phyloP scores from a whole-genome alignment of 2,329 filamentous ascomycete genomes.

The Talaromyces sp. region DNA sequence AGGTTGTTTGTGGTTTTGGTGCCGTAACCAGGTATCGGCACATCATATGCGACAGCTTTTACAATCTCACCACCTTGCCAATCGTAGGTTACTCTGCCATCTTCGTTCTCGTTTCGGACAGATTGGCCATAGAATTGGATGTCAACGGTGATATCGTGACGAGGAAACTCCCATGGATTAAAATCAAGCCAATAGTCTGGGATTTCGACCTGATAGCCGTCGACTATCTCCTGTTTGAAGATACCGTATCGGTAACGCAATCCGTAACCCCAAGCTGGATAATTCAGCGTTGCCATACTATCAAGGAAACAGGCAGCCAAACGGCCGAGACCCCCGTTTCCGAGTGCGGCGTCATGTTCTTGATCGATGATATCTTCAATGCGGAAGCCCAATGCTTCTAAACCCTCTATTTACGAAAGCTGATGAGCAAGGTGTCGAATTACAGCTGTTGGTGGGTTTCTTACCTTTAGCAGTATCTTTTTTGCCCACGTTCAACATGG shows the following conservation, averaged over 20 bases:
- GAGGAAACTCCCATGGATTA: slow-evolving; percentile 97
- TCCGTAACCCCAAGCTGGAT: slow-evolving; percentile 95
- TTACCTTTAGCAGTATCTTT: slow-evolving; percentile 78
- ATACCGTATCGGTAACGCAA: slow-evolving; percentile 94
- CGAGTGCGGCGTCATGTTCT: slow-evolving; percentile 92
- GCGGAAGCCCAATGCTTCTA: slow-evolving; percentile 86
- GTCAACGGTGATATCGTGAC: slow-evolving; percentile 92
- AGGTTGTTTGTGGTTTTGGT: slow-evolving; percentile 94
- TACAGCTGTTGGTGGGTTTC: too few species aligned
- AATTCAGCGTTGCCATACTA: slow-evolving; percentile 90
- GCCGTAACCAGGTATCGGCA: slow-evolving; percentile 83
- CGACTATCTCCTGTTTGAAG: slow-evolving; percentile 98
- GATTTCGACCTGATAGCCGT: slow-evolving; percentile 96
- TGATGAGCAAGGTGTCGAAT: not conserved
- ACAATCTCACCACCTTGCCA: slow-evolving; percentile 96
- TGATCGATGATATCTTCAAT: slow-evolving; percentile 94
- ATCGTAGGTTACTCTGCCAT: slow-evolving; percentile 67
- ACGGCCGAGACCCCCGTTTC: slow-evolving; percentile 91
- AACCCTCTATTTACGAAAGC: slow-evolving; percentile 59
- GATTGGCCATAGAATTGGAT: slow-evolving; percentile 95
- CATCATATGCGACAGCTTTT: slow-evolving; percentile 87
- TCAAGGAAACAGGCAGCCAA: slow-evolving; percentile 96
- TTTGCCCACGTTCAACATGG: slow-evolving; percentile 90
- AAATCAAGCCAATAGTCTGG: slow-evolving; percentile 99
- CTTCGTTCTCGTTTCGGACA: slow-evolving; percentile 66